Conservation (phyloP, 2,329 filamentous ascomycete species). For the Dactylonectria macrodidyma region DNA sequence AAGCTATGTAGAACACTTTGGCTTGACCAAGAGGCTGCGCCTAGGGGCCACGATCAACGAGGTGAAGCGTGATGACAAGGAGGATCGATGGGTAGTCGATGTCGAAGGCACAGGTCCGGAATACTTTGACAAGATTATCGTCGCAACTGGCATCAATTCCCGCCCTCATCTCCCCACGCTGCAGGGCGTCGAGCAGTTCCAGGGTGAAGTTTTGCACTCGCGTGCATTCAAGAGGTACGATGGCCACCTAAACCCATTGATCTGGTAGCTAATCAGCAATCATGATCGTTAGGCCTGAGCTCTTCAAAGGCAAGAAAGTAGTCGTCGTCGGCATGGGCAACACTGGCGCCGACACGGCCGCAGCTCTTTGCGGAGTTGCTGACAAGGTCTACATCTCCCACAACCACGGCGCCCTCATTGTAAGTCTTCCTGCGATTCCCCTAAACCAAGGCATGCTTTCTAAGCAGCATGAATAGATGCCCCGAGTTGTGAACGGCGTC, state of each 20-base stretch:
- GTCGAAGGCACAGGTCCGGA: conserved; percentile 40
- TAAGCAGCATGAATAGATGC: conserved; percentile 38
- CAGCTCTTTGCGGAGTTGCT: conserved; percentile 52
- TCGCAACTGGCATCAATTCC: conserved; percentile 54
- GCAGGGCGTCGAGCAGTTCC: conserved; percentile 54
- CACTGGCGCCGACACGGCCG: conserved; percentile 50
- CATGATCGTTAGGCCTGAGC: conserved; percentile 34
- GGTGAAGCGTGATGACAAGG: conserved; percentile 39
- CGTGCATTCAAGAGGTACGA: conserved; percentile 53
- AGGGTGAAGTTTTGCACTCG: conserved; percentile 57
- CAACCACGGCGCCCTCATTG: conserved; percentile 54
- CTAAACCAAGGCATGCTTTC: neutral
- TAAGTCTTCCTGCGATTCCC: conserved; percentile 40
- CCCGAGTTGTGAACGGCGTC: conserved; percentile 51
- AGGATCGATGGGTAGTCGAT: conserved; percentile 48
- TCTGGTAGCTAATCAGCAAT: neutral
- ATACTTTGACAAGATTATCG: conserved; percentile 56
- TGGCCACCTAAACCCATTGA: neutral
- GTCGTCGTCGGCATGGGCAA: conserved; percentile 61
- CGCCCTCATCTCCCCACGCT: conserved; percentile 54
- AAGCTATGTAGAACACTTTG: conserved; percentile 52
- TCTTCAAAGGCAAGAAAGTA: conserved; percentile 58
- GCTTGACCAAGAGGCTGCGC: conserved; percentile 43
- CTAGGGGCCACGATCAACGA: conserved; percentile 43
- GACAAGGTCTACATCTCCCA: conserved; percentile 60